Evolutionary conservation across 345 rosid species (phyloP), one percentile per base, ranked within the genome.

Genomic region (Aurinia saxatilis): DNA sequence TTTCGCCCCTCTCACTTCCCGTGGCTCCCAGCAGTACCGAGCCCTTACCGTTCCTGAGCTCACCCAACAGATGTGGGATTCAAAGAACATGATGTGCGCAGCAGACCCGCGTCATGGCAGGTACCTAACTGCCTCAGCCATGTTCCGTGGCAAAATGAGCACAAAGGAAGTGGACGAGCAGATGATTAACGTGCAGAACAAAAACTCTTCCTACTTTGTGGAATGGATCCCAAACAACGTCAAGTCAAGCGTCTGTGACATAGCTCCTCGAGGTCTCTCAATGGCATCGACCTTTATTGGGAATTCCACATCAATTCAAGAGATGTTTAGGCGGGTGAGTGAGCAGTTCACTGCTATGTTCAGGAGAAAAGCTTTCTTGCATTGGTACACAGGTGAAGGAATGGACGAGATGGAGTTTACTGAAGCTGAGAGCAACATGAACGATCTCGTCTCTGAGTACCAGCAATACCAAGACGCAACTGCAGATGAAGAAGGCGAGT

Each of bases 331-430:
- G 74, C 73, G 95, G 66, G 90, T 86, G 10, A 86, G 95, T 13
- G 95, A 84, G 48, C 95, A 86, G 60, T 86, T 86, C 73, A 86
- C 90, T n/a, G 95, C 90, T 38, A 86, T 86, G 95, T 86, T 86
- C 71, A 80, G 95, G 55, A 84, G 95, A 79, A 86, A 86, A 79
- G 91, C 88, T 74, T 85, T 85, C 84, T 81, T 85, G 83, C 88
- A 85, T 59, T 85, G 91, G 91, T 85, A 85, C 75, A 85, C 91
- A 4, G 91, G 86, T 7, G 91, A 86, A 54, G 93, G 93, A 1
- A 86, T 83, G 93, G 93, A 86, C 27, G 93, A 86, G 75, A 86
- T 86, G 93, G 93, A 86, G 72, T 83, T 83, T 45, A 86, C 93
- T 1, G 93, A 85, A 70, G 91, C 88, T 8, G 88, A 85, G 68